Evolutionary conservation across 2,329 filamentous ascomycete genomes (phyloP).

Genomic region (Furcasterigmium sp.): DNA sequence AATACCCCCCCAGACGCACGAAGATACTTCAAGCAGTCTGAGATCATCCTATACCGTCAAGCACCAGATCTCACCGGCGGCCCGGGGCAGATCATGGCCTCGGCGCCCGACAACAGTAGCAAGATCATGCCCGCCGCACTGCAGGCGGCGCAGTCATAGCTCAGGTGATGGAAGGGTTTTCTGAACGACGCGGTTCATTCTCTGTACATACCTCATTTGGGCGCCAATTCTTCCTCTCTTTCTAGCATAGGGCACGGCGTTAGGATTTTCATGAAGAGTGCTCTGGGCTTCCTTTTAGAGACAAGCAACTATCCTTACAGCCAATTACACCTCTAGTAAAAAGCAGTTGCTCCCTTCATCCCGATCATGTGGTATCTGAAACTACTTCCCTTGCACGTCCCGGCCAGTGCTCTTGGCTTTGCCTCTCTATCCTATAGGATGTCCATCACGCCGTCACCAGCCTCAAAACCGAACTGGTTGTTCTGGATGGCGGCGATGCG

Average conservation of each 20-base stretch:
- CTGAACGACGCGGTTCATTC: too few relatives aligned
- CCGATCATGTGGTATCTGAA: slow-evolving; percentile 8
- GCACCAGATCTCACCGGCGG: slow-evolving; percentile 49
- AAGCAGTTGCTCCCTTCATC: slow-evolving; percentile 13
- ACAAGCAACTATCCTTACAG: slow-evolving; percentile 6
- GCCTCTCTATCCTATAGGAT: slow-evolving; percentile 27
- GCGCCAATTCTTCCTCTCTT: slow-evolving; percentile 8
- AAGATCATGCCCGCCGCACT: slow-evolving; percentile 31
- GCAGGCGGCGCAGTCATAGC: slow-evolving; percentile 7
- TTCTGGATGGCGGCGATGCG: slow-evolving; percentile 81
- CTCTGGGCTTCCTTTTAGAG: slow-evolving; percentile 13
- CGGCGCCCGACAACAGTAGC: slow-evolving; percentile 41
- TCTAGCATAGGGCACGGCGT: slow-evolving; percentile 36
- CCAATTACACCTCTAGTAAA: slow-evolving; percentile 17
- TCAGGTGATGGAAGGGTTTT: neutral
- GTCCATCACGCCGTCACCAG: slow-evolving; percentile 49
- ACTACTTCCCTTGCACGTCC: slow-evolving; percentile 1
- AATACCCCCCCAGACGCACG: slow-evolving; percentile 69
- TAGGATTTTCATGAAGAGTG: slow-evolving; percentile 20
- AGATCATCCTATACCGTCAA: slow-evolving; percentile 94
- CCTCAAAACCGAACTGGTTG: slow-evolving; percentile 76
- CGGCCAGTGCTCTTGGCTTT: slow-evolving; percentile 6
- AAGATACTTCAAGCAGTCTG: slow-evolving; percentile 98
- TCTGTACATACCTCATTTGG: too few relatives aligned
- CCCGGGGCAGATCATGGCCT: slow-evolving; percentile 29